These are phyloP conservation scores for Lagenidium giganteum DNA, from an alignment of 352 stramenopile species.

Conservation along the genomic window DNA sequence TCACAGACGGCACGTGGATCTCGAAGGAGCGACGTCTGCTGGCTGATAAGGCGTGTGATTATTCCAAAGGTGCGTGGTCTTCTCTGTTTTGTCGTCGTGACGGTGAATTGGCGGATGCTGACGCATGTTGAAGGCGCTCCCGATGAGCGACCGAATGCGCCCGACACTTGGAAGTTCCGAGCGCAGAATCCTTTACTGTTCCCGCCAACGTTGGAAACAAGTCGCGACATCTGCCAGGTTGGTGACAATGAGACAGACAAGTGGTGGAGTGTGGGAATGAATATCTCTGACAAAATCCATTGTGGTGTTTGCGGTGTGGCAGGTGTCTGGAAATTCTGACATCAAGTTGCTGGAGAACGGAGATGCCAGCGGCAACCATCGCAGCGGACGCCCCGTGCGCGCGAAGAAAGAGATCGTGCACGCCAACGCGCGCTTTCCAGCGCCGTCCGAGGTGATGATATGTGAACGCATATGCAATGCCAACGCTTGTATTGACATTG, in stretches of 20 bases:
- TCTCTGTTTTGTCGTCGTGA: neutral
- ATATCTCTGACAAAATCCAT: neutral
- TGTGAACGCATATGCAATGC: conserved; percentile 2
- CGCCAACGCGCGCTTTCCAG: conserved; percentile 69
- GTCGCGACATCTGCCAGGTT: conserved; percentile 59
- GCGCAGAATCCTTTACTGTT: conserved; percentile 76
- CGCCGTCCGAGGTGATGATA: too few species aligned
- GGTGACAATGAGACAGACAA: too few species aligned
- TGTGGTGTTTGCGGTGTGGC: too few species aligned
- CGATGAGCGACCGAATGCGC: conserved; percentile 55
- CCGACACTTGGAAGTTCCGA: conserved; percentile 71
- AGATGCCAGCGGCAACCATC: conserved; percentile 4
- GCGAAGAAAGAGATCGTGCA: conserved; percentile 54
- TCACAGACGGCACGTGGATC: conserved; percentile 70
- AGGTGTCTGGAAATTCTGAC: too few species aligned
- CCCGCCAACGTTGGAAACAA: conserved; percentile 54
- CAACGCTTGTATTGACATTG: too few species aligned
- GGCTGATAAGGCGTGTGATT: conserved; percentile 48
- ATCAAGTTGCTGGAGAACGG: conserved; percentile 50
- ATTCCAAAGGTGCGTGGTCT: conserved; percentile 42
- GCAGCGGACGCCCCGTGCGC: conserved; percentile 20
- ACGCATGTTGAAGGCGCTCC: conserved; percentile 31
- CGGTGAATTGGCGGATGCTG: neutral
- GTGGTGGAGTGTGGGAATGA: neutral
- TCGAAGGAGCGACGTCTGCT: conserved; percentile 52